Evolutionary conservation across 371 early-diverging fungal species (phyloP), one percentile per base, ranked within the genome.

Genomic region (Dinochytrium kinnereticum): DNA sequence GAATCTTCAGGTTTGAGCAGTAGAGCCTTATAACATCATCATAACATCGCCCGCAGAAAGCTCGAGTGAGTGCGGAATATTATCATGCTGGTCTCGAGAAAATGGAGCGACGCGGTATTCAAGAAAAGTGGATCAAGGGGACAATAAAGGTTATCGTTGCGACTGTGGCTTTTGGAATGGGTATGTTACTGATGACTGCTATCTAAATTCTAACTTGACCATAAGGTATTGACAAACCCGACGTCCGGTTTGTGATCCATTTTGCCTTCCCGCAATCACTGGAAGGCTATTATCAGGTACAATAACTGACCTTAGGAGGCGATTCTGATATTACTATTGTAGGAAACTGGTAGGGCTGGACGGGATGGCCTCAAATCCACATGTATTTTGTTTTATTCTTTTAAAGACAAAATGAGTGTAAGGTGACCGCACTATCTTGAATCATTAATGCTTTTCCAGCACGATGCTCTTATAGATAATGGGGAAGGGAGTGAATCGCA

Each of bases 211-310:
- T 67, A 3, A 49, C 59, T 53, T 33, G 24, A 33, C 33, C 51
- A 53, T 19, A 3, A 82, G 92, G 99, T 1, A 99, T 99, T 59
- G 99, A 99, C 85, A 99, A 99, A 84, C 83, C 96, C 21, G 96
- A 99, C 76, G 99, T 99, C 17, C 93, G 99, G 0, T 99, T 94
- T 82, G 99, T 99, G 1, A 92, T 99, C 28, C 99, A 99, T 80
- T 93, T 95, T 80, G 91, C 96, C 2, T 79, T 99, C 15, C 99
- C 99, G 0, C 93, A 96, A 34, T 94, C 95, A 17, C 76, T 99
- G 1, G 99, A 99, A 83, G 98, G 98, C 0, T 99, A 99, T 77
- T 99, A 99, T 76, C 99, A 99, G 83, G 77, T 80, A 68, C 1
- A 53, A 24, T 24, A 13, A 19, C 44, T 44, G 51, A 17, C 55